Conservation (phyloP, 306 rosid genomes). For the Geum urbanum region DNA sequence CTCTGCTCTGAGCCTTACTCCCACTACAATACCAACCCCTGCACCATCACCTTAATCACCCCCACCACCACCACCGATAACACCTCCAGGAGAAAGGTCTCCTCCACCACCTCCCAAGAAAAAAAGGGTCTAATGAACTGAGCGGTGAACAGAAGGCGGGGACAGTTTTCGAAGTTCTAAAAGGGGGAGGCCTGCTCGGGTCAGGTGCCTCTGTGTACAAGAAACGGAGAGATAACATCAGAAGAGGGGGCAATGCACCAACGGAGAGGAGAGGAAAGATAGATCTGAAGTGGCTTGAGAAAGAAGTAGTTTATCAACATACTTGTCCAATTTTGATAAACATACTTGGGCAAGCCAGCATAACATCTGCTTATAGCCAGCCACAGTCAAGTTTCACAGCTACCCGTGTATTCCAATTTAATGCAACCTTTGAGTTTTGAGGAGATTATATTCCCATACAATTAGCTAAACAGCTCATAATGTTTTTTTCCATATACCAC, state of each 20-base stretch:
- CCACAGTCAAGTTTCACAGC: not conserved
- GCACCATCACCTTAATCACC: not conserved
- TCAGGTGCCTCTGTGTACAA: slow-evolving; percentile 29
- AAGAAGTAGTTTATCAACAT: too few species aligned
- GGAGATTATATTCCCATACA: too few species aligned
- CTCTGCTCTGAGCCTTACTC: too few species aligned
- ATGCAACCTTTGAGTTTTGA: not conserved
- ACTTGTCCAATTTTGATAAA: too few species aligned
- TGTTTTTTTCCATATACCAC: not conserved
- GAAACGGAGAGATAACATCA: slow-evolving; percentile 25
- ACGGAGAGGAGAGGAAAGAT: too few species aligned
- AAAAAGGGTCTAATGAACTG: slow-evolving; percentile 20
- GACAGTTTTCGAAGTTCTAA: slow-evolving; percentile 31
- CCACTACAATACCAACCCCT: not conserved
- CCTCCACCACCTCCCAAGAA: slow-evolving; percentile 1
- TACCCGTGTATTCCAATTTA: not conserved
- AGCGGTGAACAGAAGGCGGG: slow-evolving; percentile 46
- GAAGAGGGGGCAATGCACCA: slow-evolving; percentile 22
- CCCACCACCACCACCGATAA: not conserved
- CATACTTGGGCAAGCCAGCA: too few species aligned
- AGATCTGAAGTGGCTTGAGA: too few species aligned
- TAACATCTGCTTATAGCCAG: not conserved
- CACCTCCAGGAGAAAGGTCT: not conserved
- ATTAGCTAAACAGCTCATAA: not conserved
- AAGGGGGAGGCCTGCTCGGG: slow-evolving; percentile 27